Conservation (phyloP, 352 stramenopile genomes). For the Phytophthora ramorum region DNA sequence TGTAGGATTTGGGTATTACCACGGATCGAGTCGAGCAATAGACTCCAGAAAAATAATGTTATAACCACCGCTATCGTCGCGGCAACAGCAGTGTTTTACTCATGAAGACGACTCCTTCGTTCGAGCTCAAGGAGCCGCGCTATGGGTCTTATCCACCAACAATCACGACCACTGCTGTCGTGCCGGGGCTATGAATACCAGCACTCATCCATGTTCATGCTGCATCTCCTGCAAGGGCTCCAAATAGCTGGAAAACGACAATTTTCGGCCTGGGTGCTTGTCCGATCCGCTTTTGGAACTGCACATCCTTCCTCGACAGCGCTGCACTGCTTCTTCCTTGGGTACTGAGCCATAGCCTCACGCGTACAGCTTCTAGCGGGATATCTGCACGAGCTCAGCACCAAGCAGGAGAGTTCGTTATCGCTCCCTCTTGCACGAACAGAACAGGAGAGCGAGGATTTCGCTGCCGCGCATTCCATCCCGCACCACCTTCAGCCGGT, state of each 20-base stretch:
- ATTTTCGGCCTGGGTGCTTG: slow-evolving; percentile 7
- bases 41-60: neutral
- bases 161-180: neutral
- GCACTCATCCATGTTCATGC: neutral
- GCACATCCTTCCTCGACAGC: neutral
- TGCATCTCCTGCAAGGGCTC: slow-evolving; percentile 4
- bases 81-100: too few relatives aligned
- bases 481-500: slow-evolving; percentile 22
- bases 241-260: slow-evolving; percentile 38
- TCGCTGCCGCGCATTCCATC: slow-evolving; percentile 47
- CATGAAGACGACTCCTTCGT: too few relatives aligned
- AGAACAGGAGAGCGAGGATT: slow-evolving; percentile 41
- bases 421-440: slow-evolving; percentile 5
- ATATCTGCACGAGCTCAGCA: slow-evolving; percentile 7
- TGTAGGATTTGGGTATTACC: too few relatives aligned
- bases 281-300: slow-evolving; percentile 3
- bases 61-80: neutral
- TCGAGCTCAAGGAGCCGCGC: too few relatives aligned
- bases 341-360: slow-evolving; percentile 11
- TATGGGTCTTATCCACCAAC: neutral
- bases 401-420: slow-evolving; percentile 21
- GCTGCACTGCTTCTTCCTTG: neutral
- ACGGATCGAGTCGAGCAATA: too few relatives aligned
- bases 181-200: slow-evolving; percentile 30
- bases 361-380: neutral